Conservation (phyloP, 306 rosid species). For the Prinsepia uniflora region DNA sequence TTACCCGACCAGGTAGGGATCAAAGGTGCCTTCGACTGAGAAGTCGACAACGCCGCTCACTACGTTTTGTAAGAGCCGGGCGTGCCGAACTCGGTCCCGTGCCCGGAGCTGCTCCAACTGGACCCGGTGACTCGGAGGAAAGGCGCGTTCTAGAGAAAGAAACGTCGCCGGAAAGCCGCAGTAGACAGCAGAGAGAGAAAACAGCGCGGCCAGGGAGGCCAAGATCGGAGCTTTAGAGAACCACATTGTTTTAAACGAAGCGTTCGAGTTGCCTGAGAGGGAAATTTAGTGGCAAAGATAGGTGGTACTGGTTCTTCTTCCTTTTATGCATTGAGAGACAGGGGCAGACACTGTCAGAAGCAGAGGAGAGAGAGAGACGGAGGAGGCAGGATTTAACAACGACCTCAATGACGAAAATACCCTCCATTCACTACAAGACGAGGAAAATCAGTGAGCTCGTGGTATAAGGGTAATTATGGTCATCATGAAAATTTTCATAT, state of each 20-base stretch:
- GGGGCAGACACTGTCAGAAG: background rate
- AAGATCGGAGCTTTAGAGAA: conserved; percentile 27
- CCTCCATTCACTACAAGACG: background rate
- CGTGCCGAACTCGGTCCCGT: conserved; percentile 64
- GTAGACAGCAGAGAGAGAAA: conserved; percentile 38
- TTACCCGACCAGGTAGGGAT: conserved; percentile 71
- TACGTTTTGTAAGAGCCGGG: conserved; percentile 56
- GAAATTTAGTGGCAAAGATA: conserved; percentile 24
- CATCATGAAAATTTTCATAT: background rate
- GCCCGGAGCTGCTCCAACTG: conserved; percentile 56
- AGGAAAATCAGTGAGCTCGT: background rate
- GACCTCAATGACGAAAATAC: background rate
- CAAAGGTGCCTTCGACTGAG: conserved; percentile 75
- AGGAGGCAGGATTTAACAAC: too few species aligned
- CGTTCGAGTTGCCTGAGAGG: conserved; percentile 13
- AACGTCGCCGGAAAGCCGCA: conserved; percentile 34
- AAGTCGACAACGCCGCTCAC: conserved; percentile 67
- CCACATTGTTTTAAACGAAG: conserved; percentile 39
- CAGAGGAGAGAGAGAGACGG: conserved; percentile 13
- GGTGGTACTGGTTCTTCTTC: conserved; percentile 17
- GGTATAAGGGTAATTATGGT: background rate
- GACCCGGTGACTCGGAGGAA: conserved; percentile 44
- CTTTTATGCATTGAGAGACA: conserved; percentile 39
- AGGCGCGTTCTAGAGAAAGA: conserved; percentile 57
- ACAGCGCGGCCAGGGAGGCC: conserved; percentile 20